These are phyloP conservation scores for Gossypium australe DNA, from an alignment of 345 rosid genomes.

Conservation along the genomic window DNA sequence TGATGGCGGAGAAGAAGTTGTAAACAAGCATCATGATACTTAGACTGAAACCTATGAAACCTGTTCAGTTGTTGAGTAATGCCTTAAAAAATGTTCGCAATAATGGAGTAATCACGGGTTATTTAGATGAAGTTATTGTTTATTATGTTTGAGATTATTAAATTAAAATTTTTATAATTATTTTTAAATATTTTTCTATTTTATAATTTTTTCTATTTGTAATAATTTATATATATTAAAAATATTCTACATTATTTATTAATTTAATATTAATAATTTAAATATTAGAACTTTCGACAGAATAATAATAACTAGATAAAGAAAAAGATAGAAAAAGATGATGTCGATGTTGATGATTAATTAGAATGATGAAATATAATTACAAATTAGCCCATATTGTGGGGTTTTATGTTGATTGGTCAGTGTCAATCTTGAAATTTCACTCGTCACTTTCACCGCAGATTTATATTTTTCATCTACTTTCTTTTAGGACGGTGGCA, in stretches of 20 bases:
- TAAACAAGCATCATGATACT: constrained; percentile 85
- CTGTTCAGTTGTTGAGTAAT: constrained; percentile 27
- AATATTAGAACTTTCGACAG: too few relatives aligned
- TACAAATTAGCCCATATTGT: neutral
- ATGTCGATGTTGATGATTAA: too few relatives aligned
- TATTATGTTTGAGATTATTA: too few relatives aligned
- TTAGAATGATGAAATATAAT: neutral
- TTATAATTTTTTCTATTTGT: too few relatives aligned
- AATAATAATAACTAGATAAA: too few relatives aligned
- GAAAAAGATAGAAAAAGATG: too few relatives aligned
- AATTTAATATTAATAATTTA: too few relatives aligned
- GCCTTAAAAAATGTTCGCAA: constrained; percentile 46
- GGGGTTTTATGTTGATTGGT: neutral
- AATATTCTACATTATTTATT: too few relatives aligned
- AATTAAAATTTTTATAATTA: too few relatives aligned
- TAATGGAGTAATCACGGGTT: constrained; percentile 54
- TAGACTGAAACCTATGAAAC: constrained; percentile 43
- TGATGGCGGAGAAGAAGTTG: constrained; percentile 56
- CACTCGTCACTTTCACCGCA: too few relatives aligned
- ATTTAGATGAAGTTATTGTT: constrained; percentile 6
- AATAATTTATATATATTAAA: too few relatives aligned
- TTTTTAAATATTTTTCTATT: too few relatives aligned
- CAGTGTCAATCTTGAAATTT: neutral
- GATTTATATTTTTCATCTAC: neutral
- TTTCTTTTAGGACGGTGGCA: neutral